Evolutionary conservation across 2,329 filamentous ascomycete species (phyloP).

Genomic region (Apiospora saccharicola): DNA sequence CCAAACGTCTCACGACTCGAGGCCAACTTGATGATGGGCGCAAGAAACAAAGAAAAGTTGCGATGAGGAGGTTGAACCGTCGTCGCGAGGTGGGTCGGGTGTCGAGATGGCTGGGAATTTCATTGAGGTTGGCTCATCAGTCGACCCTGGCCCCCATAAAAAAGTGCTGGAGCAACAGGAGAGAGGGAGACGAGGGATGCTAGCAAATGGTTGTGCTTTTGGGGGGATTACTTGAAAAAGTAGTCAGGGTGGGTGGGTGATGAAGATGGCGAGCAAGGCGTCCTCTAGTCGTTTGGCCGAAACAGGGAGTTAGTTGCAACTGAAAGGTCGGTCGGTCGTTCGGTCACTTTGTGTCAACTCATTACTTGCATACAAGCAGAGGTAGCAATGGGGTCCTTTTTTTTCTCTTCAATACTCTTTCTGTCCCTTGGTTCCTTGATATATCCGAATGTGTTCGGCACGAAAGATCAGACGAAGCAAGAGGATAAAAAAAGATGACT

Average conservation of each 20-base stretch:
- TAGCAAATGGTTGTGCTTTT: slow-evolving; percentile 11
- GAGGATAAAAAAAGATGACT: slow-evolving; percentile 8
- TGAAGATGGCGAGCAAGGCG: slow-evolving; percentile 20
- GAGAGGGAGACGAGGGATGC: slow-evolving; percentile 20
- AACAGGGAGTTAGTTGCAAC: not conserved
- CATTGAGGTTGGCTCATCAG: slow-evolving; percentile 23
- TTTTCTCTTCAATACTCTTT: not conserved
- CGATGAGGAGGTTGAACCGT: slow-evolving; percentile 19
- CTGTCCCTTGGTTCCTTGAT: not conserved
- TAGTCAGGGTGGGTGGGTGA: slow-evolving; percentile 13
- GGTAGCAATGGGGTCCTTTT: not conserved
- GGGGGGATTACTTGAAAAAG: slow-evolving; percentile 13
- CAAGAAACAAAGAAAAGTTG: slow-evolving; percentile 18
- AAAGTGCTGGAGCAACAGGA: slow-evolving; percentile 18
- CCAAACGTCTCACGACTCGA: slow-evolving; percentile 1
- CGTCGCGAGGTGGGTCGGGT: slow-evolving; percentile 21
- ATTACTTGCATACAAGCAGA: not conserved
- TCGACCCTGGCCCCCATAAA: slow-evolving; percentile 12
- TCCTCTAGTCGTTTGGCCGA: slow-evolving; percentile 15
- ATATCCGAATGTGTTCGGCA: slow-evolving; percentile 12
- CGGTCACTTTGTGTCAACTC: slow-evolving; percentile 7
- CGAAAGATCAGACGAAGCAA: slow-evolving; percentile 18
- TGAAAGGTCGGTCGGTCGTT: not conserved
- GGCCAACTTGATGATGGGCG: slow-evolving; percentile 15
- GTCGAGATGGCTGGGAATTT: slow-evolving; percentile 23